These are phyloP conservation scores for Euphorbia neoarborescens DNA, from an alignment of 441 rosid species.

Conservation along the genomic window DNA sequence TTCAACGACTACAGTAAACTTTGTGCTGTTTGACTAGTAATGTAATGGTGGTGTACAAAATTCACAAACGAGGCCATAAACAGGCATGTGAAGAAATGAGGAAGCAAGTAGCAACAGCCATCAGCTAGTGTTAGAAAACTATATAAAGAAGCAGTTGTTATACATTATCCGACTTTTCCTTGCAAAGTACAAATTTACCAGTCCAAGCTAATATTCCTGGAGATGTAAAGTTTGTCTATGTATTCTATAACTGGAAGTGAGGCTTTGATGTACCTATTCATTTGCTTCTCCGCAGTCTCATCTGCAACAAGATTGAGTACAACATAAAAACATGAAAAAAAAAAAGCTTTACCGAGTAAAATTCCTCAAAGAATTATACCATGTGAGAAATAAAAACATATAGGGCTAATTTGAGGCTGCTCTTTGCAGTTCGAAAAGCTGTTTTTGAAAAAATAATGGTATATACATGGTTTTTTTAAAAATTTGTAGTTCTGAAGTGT, in stretches of 20 bases:
- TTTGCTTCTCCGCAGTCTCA: slow-evolving; percentile 64
- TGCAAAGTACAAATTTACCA: slow-evolving; percentile 42
- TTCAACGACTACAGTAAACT: too few relatives aligned
- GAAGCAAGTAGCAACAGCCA: neutral
- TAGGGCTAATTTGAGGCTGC: too few relatives aligned
- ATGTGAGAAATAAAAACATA: too few relatives aligned
- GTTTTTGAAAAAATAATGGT: too few relatives aligned
- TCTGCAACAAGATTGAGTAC: slow-evolving; percentile 31
- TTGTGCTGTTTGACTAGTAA: neutral
- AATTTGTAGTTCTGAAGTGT: too few relatives aligned
- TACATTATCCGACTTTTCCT: slow-evolving; percentile 1
- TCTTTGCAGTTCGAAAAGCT: too few relatives aligned
- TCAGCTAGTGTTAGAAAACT: neutral
- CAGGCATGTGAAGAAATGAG: neutral
- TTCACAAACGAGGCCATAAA: neutral
- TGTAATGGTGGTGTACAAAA: neutral
- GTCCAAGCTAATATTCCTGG: slow-evolving; percentile 68
- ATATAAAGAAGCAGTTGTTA: neutral
- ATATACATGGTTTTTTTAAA: too few relatives aligned
- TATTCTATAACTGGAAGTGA: slow-evolving; percentile 52
- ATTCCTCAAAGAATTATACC: too few relatives aligned
- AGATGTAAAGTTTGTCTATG: slow-evolving; percentile 64
- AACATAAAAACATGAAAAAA: neutral
- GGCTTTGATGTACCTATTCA: slow-evolving; percentile 66
- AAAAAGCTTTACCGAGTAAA: too few relatives aligned